A percentile compares a stretch with the other conserved stretches of the same genome.
These are phyloP conservation scores for Fusarium longipes DNA, from an alignment of 2,329 filamentous ascomycete species.

Conservation along the genomic window DNA sequence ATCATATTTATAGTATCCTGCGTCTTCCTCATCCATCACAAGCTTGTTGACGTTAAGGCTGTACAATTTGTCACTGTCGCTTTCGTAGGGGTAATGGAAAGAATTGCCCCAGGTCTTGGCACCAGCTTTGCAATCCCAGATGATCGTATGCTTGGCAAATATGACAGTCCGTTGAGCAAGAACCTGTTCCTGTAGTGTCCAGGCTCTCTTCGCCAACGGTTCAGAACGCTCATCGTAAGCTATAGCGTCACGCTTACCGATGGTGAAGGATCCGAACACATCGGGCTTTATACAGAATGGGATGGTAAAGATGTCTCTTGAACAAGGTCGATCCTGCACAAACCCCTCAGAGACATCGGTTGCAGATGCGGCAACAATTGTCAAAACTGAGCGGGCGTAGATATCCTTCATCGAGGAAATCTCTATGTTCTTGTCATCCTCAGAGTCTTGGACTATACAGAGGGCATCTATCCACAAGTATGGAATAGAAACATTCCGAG, in stretches of 20 bases:
- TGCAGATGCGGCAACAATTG: background rate
- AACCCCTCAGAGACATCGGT: background rate
- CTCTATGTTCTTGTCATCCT: background rate
- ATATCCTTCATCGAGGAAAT: background rate
- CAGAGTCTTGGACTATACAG: background rate
- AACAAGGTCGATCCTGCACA: accelerated
- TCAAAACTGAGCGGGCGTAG: background rate
- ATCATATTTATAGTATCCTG: background rate
- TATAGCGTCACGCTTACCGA: background rate
- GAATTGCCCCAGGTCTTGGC: background rate
- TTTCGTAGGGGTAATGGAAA: background rate
- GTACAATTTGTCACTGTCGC: too few species aligned
- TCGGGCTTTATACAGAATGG: background rate
- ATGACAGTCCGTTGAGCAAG: background rate
- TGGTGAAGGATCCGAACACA: background rate
- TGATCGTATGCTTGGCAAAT: background rate
- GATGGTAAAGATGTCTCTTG: background rate
- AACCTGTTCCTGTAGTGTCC: background rate
- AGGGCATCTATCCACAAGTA: background rate
- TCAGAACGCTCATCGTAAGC: background rate
- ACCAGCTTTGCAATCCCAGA: background rate
- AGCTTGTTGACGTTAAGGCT: background rate
- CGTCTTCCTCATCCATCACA: background rate
- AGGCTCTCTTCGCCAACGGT: background rate
- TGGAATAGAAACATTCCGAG: background rate